Conservation (phyloP, 371 early-diverging fungal species). For the Apophysomyces elegans region DNA sequence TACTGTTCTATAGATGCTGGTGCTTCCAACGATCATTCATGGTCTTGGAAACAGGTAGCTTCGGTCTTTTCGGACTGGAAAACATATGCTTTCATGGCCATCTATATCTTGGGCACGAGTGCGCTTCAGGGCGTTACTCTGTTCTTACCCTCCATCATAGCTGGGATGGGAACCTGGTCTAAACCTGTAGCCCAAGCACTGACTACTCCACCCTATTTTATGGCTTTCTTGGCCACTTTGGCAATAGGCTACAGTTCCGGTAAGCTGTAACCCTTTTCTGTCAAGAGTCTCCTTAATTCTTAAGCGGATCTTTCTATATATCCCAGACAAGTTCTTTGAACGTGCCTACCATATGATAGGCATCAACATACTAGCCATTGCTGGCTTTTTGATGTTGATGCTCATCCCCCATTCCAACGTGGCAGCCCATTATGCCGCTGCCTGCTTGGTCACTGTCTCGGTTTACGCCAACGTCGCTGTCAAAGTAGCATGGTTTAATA, state of each 20-base stretch:
- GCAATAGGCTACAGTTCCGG: conserved; percentile 42
- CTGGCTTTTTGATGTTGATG: conserved; percentile 40
- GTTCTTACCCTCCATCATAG: conserved; percentile 46
- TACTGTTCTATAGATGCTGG: conserved; percentile 38
- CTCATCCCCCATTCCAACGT: conserved; percentile 22
- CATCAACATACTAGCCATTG: conserved; percentile 31
- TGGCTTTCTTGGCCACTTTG: conserved; percentile 27
- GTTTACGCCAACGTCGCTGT: conserved; percentile 44
- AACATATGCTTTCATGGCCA: conserved; percentile 38
- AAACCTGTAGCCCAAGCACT: conserved; percentile 38
- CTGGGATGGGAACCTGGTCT: conserved; percentile 43
- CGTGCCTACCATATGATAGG: conserved; percentile 39
- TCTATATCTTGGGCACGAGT: conserved; percentile 45
- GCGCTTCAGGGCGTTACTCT: conserved; percentile 48
- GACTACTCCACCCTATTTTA: conserved; percentile 43
- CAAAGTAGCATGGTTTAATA: conserved; percentile 46
- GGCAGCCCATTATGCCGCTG: conserved; percentile 28
- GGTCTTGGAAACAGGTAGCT: conserved; percentile 44
- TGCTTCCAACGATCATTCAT: conserved; percentile 42
- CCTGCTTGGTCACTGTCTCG: conserved; percentile 32
- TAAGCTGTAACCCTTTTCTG: conserved; percentile 4
- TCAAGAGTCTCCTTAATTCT: neutral
- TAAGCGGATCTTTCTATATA: neutral
- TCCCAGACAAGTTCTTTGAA: conserved; percentile 32
- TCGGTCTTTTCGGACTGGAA: conserved; percentile 52